phyloP scores from a whole-genome alignment of 495 filamentous ascomycete species.

The Tetracladium setigerum region DNA sequence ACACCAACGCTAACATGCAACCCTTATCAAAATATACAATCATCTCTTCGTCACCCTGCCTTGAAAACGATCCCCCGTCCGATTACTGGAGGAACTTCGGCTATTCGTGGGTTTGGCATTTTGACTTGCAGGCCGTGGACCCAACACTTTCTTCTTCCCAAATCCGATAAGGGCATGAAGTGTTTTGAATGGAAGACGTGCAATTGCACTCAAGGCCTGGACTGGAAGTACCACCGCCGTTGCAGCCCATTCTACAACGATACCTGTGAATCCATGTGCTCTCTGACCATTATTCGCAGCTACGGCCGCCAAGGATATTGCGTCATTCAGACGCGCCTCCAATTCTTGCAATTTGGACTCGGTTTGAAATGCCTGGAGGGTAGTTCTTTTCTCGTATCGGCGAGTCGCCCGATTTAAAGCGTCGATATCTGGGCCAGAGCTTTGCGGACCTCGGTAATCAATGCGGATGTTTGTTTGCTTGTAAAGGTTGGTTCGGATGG shows the following conservation, averaged over 20 bases:
- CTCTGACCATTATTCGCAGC: constrained; percentile 48
- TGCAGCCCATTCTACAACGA: constrained; percentile 17
- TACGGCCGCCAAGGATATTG: constrained; percentile 68
- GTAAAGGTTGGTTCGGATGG: constrained; percentile 17
- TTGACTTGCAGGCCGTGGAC: background rate
- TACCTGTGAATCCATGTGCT: constrained; percentile 10
- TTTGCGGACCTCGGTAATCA: constrained; percentile 55
- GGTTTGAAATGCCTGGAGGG: constrained; percentile 61
- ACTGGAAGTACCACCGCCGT: constrained; percentile 16
- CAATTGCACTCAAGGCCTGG: constrained; percentile 13
- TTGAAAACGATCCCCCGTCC: constrained; percentile 3
- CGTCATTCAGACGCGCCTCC: constrained; percentile 64
- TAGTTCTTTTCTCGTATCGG: constrained; percentile 87
- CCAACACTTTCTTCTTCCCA: constrained; percentile 7
- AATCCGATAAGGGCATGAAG: constrained; percentile 9
- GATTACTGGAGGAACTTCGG: constrained; percentile 6
- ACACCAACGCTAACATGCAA: constrained; percentile 7
- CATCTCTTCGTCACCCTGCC: constrained; percentile 5
- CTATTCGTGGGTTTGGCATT: constrained; percentile 9
- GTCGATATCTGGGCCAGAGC: constrained; percentile 72
- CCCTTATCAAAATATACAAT: constrained; percentile 1
- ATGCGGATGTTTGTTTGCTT: constrained; percentile 30
- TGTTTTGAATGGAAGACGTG: constrained; percentile 16
- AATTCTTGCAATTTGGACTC: constrained; percentile 66
- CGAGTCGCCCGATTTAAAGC: constrained; percentile 83